Base-by-base conservation (phyloP, 352 stramenopile species). In the Globisporangium paddicum region DNA sequence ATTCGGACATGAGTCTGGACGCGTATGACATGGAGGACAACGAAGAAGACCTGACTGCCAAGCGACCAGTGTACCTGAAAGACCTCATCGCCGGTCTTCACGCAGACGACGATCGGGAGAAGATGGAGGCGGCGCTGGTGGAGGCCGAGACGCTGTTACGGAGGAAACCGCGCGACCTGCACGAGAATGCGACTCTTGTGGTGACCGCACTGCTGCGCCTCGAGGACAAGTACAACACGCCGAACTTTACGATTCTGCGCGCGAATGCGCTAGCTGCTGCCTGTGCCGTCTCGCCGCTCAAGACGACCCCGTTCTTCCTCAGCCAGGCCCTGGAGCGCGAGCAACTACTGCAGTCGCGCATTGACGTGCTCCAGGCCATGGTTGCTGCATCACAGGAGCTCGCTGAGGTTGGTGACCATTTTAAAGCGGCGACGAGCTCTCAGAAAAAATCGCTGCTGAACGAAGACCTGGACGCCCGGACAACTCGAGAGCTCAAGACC, bases 211-310 rank as follows among this genome's bases (percentile, higher is more conserved):
- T 93, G 42, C 47, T 93, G 25, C 77, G 82, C 3, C 65, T 93
- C 0, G 82, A 93, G 63, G 73, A 93, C 64, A 90, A 87, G 68
- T 90, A 75, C 56, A 79, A 30, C 55, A 93, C 74, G 14, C 57
- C 73, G 2, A 68, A 82, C n/a, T 93, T 93, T 26, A 52, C 57
- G 13, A 50, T 49, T 11, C 55, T 87, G 8, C 79, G 82, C 2
- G 63, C 65, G 2, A 72, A 74, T 19, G 77, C 77, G 23, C 69
- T 91, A 3, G 68, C 73, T 32, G 69, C 81, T 19, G 60, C 73
- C 26, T 88, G 76, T 51, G 65, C 73, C 6, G 32, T 87, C 5
- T 69, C 82, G 5, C 78, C 79, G 0, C 44, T 62, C 16, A 61
- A 77, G 51, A 72, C 69, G 1, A 49, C 88, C 4, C 73, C 82